Base-by-base conservation (phyloP, 768 basidiomycete genomes). In the Pisolithus tinctorius region DNA sequence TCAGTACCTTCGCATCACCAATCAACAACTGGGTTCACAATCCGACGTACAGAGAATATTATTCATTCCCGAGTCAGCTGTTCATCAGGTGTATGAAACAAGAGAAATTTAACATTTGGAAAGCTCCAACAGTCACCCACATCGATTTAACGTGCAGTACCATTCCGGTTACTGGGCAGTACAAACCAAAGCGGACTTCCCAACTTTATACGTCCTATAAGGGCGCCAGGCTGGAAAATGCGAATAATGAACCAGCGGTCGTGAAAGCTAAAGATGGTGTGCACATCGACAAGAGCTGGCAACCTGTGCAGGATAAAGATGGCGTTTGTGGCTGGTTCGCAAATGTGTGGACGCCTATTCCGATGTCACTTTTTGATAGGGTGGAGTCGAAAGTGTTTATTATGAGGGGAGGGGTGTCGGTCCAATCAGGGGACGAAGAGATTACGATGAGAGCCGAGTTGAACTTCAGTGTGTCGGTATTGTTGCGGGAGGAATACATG, bases 331-430 rank as follows among this genome's bases (percentile, higher is more conserved):
- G 65, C 34, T 72, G 69, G 69, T 60, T 54, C 30, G 58, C 72
- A 54, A 66, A 70, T 40, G 69, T 74, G 54, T 77, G 71, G 68
- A 65, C 78, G 8, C 79, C 79, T 0, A 63, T 81, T 29, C 77
- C 78, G 6, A 67, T 73, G 6, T 53, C 61, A n/a, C 53, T 80
- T 23, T 79, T 81, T 52, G 62, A 67, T 25, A 74, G 72, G 63
- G 65, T 67, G 48, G 78, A 79, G 54, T 74, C 74, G 42, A 64
- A 74, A 16, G 58, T 64, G 41, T 80, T 80, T 57, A 60, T 60
- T 34, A 50, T 80, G 17, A 58, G 62, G 3, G 68, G 70, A 13
- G 59, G 59, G n/a, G 64, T 76, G 8, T 69, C 68, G 62, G 59
- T 78, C 38, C 60, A 62, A 46, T 11, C 20, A 0, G 39, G 40